A percentile compares a stretch with the other conserved stretches of the same genome.
Evolutionary conservation across 495 filamentous ascomycete species (phyloP).

Genomic region (Penicillium ochrochloron): DNA sequence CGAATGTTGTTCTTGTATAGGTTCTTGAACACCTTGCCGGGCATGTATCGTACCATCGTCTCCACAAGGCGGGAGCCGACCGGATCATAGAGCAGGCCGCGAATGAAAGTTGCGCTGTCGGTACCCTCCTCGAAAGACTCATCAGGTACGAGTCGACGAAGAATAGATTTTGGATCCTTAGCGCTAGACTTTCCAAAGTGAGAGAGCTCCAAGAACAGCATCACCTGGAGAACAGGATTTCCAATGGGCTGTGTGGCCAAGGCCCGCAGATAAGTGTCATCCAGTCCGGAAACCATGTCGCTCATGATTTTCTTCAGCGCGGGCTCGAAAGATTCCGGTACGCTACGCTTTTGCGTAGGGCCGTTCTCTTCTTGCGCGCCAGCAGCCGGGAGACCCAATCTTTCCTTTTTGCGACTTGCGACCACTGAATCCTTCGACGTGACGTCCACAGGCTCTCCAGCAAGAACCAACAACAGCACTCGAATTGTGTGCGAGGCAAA

Average conservation of each 20-base stretch:
- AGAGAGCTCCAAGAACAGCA: conserved; percentile 81
- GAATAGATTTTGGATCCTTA: conserved; percentile 62
- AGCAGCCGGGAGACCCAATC: conserved; percentile 56
- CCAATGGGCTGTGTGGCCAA: conserved; percentile 86
- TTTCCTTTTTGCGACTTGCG: conserved; percentile 89
- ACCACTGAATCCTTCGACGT: conserved; percentile 68
- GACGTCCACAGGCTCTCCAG: conserved; percentile 75
- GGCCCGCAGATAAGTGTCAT: conserved; percentile 73
- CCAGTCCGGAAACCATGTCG: conserved; percentile 70
- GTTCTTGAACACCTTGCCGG: conserved; percentile 86
- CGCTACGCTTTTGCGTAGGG: conserved; percentile 50
- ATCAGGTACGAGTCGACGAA: conserved; percentile 66
- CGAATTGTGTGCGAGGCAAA: conserved; percentile 92
- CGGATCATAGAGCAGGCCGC: conserved; percentile 82
- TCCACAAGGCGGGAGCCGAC: conserved; percentile 90
- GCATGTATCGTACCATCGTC: conserved; percentile 75
- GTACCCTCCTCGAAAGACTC: conserved; percentile 62
- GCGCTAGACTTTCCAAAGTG: conserved; percentile 66
- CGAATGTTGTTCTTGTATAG: conserved; percentile 76
- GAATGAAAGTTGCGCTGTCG: conserved; percentile 72
- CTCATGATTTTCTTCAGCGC: conserved; percentile 79
- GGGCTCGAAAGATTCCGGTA: conserved; percentile 76
- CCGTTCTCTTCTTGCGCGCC: conserved; percentile 44
- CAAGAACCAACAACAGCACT: conserved; percentile 81
- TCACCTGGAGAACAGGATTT: conserved; percentile 85